Percentiles rank a stretch among this genome's conserved stretches.
Conservation (phyloP, 495 filamentous ascomycete genomes). For the Penicillium flavigenum region DNA sequence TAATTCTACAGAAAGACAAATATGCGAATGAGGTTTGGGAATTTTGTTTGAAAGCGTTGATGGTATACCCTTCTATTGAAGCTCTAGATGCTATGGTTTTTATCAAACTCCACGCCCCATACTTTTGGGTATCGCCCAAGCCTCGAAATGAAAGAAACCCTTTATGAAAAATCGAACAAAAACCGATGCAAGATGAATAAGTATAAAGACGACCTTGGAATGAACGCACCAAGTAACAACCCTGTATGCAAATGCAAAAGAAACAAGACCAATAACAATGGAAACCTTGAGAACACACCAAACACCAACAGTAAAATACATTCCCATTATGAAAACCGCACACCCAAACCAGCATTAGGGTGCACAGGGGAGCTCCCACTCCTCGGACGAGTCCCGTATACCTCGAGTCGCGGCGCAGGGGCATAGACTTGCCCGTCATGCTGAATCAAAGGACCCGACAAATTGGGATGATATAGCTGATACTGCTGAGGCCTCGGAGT, state of each 20-base stretch:
- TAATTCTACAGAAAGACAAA: too few relatives aligned
- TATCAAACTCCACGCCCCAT: constrained; percentile 4
- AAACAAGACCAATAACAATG: background rate
- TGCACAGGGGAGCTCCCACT: constrained; percentile 58
- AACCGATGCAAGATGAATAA: background rate
- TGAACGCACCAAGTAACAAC: background rate
- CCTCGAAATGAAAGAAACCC: background rate
- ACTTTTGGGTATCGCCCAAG: background rate
- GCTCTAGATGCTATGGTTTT: constrained; percentile 3
- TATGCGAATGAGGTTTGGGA: too few relatives aligned
- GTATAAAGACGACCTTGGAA: background rate
- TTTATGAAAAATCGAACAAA: too few relatives aligned
- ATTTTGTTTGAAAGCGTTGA: background rate
- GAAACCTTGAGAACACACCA: background rate
- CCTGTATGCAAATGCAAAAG: background rate
- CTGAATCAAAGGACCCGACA: constrained; percentile 36
- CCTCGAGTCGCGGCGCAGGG: constrained; percentile 21
- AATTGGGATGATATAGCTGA: constrained; percentile 34
- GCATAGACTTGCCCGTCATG: constrained; percentile 25
- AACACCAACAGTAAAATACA: background rate
- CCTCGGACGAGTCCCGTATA: constrained; percentile 27
- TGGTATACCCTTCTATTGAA: background rate
- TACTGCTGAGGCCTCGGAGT: constrained; percentile 25
- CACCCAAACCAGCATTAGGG: constrained; percentile 27
- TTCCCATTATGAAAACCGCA: constrained; percentile 16